These are phyloP conservation scores for Curvularia verruculosa DNA, from an alignment of 2,329 filamentous ascomycete genomes.

Conservation along the genomic window DNA sequence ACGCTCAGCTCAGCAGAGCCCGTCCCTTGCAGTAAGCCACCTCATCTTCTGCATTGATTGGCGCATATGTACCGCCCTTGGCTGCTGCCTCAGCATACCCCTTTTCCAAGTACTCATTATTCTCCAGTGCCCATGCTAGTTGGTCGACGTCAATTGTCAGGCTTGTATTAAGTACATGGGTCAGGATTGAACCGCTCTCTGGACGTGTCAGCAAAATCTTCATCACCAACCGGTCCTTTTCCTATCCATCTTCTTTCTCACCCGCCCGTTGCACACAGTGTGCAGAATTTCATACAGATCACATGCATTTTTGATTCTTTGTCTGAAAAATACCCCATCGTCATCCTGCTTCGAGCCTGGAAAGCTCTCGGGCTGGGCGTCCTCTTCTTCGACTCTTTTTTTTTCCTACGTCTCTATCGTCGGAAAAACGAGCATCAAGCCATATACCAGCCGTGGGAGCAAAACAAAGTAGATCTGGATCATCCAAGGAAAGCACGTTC, in stretches of 20 bases:
- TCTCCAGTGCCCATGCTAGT: conserved; percentile 30
- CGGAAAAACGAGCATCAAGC: conserved; percentile 91
- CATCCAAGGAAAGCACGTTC: conserved; percentile 87
- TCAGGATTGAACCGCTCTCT: conserved; percentile 24
- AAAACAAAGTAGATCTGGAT: conserved; percentile 80
- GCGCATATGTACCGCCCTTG: conserved; percentile 36
- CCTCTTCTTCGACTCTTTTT: conserved; percentile 73
- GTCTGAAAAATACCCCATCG: conserved; percentile 85
- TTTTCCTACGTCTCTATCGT: conserved; percentile 78
- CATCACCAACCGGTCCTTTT: conserved; percentile 8
- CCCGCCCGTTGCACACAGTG: conserved; percentile 77
- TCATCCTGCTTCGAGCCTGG: conserved; percentile 66
- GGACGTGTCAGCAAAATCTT: not conserved
- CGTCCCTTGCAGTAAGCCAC: conserved; percentile 30
- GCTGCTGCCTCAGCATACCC: conserved; percentile 34
- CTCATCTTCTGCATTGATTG: conserved; percentile 38
- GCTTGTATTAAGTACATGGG: conserved; percentile 17
- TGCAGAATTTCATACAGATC: conserved; percentile 89
- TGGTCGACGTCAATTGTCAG: conserved; percentile 18
- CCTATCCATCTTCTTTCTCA: conserved; percentile 65
- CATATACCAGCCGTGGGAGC: conserved; percentile 81
- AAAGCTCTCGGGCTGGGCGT: conserved; percentile 66
- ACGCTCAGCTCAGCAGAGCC: no score
- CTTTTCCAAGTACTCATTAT: conserved; percentile 31
- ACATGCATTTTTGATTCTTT: conserved; percentile 93